Percentiles rank a stretch among this genome's conserved stretches.
Conservation (phyloP, 352 stramenopile genomes). For the Peronospora belbahrii region DNA sequence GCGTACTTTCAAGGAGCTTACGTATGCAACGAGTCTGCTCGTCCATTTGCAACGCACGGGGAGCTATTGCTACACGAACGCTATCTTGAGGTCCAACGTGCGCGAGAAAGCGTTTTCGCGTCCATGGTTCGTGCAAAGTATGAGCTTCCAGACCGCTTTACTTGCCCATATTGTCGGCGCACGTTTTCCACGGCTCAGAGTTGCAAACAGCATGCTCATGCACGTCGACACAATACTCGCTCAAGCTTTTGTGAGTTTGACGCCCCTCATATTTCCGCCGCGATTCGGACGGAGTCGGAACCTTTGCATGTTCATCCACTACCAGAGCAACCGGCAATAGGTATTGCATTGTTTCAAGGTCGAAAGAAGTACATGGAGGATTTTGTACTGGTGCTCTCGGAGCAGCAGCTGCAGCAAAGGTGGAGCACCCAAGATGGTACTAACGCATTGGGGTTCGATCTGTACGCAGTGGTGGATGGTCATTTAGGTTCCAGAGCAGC, state of each 20-base stretch:
- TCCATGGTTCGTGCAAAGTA: conserved; percentile 45
- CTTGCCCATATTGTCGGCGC: conserved; percentile 54
- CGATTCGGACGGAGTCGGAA: conserved; percentile 20
- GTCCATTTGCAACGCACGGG: conserved; percentile 51
- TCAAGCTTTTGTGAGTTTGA: conserved; percentile 61
- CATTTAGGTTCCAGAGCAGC: conserved; percentile 88
- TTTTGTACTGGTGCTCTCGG: conserved; percentile 36
- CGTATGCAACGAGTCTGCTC: conserved; percentile 45
- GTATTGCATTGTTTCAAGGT: conserved; percentile 80
- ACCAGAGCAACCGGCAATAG: conserved; percentile 17
- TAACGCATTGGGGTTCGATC: conserved; percentile 44
- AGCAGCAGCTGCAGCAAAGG: conserved; percentile 18
- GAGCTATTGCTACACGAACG: conserved; percentile 55
- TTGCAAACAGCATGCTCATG: conserved; percentile 49
- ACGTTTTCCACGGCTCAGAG: conserved; percentile 53
- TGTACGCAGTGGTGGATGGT: conserved; percentile 94
- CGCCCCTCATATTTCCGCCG: conserved; percentile 9
- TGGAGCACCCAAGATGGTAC: neutral
- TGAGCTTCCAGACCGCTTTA: conserved; percentile 40
- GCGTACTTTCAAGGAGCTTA: conserved; percentile 85
- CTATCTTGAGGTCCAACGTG: conserved; percentile 50
- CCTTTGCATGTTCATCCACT: conserved; percentile 6
- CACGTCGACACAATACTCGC: conserved; percentile 33
- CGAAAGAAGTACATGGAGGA: conserved; percentile 92
- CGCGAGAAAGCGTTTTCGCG: conserved; percentile 39